These are phyloP conservation scores for Roridomyces roridus DNA, from an alignment of 768 basidiomycete genomes.

Conservation along the genomic window DNA sequence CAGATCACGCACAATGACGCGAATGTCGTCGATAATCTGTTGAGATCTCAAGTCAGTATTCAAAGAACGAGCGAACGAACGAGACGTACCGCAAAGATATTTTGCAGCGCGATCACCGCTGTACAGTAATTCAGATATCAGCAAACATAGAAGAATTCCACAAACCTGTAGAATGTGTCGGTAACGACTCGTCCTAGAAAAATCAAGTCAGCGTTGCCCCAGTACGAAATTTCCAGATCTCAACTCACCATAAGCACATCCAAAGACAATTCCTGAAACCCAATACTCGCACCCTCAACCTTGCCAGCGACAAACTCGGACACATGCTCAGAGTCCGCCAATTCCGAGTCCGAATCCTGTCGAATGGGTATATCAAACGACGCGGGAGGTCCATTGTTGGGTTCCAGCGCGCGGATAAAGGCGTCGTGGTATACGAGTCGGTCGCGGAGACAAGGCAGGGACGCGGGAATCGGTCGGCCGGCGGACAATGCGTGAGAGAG, in stretches of 20 bases:
- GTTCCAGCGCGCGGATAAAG: conserved; percentile 27
- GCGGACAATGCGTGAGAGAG: conserved; percentile 43
- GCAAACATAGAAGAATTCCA: neutral
- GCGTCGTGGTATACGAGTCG: conserved; percentile 50
- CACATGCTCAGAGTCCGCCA: conserved; percentile 2
- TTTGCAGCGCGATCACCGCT: conserved; percentile 48
- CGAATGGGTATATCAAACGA: conserved; percentile 14
- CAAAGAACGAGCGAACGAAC: neutral
- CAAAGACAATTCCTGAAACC: conserved; percentile 47
- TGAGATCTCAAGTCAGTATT: neutral
- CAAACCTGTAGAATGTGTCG: conserved; percentile 48
- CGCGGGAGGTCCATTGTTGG: neutral
- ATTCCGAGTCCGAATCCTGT: conserved; percentile 26
- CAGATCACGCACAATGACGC: conserved; percentile 43
- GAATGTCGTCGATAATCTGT: conserved; percentile 49
- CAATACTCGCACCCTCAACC: conserved; percentile 48
- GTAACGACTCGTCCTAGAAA: conserved; percentile 50
- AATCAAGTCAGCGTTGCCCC: too few species aligned
- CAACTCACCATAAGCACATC: conserved; percentile 43
- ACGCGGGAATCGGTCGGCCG: conserved; percentile 43
- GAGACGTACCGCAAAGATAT: conserved; percentile 42
- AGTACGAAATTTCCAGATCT: too few species aligned
- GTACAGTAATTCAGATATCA: neutral
- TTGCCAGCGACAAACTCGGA: conserved; percentile 35
- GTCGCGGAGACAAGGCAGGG: conserved; percentile 46